Conservation (phyloP, 169 alveolate genomes). For the Eimeria tenella region DNA sequence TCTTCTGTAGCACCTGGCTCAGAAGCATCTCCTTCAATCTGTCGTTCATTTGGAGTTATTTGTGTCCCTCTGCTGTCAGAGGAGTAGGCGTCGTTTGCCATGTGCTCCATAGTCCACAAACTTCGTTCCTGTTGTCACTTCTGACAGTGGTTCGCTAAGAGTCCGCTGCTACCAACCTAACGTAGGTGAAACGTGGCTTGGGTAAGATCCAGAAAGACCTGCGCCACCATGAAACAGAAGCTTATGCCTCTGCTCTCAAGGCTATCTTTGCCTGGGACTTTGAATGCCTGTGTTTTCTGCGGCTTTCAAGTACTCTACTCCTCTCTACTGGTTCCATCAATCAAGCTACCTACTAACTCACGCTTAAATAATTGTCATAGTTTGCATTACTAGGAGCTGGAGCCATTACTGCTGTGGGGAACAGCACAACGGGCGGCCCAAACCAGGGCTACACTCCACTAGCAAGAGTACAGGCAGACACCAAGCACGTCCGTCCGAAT, state of each 20-base stretch:
- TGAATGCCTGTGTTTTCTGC: not conserved
- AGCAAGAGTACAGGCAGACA: too few relatives aligned
- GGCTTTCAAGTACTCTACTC: not conserved
- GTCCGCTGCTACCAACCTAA: too few relatives aligned
- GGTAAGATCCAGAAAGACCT: too few relatives aligned
- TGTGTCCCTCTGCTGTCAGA: not conserved
- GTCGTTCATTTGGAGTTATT: not conserved
- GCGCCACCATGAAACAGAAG: not conserved
- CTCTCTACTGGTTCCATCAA: not conserved
- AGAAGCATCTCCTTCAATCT: not conserved
- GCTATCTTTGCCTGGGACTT: not conserved
- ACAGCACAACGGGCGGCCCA: not conserved
- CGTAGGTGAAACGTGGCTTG: too few relatives aligned
- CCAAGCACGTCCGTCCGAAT: too few relatives aligned
- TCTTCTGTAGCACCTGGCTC: not conserved
- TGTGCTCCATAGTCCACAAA: not conserved
- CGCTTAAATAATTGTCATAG: not conserved
- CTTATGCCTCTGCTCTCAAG: not conserved
- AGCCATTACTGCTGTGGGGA: constrained; percentile 35
- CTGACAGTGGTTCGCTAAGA: too few relatives aligned
- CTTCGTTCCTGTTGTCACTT: not conserved
- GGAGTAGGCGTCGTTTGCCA: constrained; percentile 16
- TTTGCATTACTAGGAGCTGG: not conserved
- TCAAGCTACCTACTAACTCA: not conserved
- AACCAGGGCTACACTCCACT: too few relatives aligned